These are phyloP conservation scores for Rhododendron henanense DNA, from an alignment of 148 eudicot species.

Conservation along the genomic window DNA sequence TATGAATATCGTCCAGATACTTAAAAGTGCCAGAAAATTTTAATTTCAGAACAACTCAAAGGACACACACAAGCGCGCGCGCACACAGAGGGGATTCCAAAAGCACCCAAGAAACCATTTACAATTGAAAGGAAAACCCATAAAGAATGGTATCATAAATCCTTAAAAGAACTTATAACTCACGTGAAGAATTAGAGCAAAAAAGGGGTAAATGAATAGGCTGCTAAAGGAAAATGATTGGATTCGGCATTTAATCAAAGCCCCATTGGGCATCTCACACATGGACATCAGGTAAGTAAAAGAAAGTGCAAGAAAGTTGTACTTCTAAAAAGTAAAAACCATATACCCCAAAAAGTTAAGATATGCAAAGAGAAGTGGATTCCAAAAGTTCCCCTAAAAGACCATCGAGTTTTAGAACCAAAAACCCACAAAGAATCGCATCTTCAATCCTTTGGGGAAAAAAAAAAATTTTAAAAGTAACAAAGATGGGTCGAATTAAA, in stretches of 20 bases:
- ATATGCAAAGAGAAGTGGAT: not conserved
- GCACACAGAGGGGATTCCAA: not conserved
- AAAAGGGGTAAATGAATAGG: not conserved
- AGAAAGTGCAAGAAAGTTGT: not conserved
- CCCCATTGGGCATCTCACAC: not conserved
- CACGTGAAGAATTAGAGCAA: not conserved
- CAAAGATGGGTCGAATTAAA: slow-evolving; percentile 8
- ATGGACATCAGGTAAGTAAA: not conserved
- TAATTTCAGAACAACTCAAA: not conserved
- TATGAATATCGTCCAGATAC: not conserved
- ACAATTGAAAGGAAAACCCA: not conserved
- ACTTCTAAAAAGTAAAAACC: not conserved
- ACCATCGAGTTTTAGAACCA: not conserved
- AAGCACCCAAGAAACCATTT: not conserved
- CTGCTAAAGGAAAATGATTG: not conserved
- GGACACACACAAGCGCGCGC: not conserved
- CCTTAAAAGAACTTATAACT: not conserved
- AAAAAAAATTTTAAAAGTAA: not conserved
- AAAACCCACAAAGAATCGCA: not conserved
- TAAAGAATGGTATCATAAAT: not conserved
- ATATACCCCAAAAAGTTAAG: not conserved
- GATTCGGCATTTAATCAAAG: not conserved
- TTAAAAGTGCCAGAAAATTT: too few relatives aligned
- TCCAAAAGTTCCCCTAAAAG: not conserved
- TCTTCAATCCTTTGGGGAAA: not conserved